phyloP scores from a whole-genome alignment of 2,329 filamentous ascomycete species.

The Penicillium sp. region DNA sequence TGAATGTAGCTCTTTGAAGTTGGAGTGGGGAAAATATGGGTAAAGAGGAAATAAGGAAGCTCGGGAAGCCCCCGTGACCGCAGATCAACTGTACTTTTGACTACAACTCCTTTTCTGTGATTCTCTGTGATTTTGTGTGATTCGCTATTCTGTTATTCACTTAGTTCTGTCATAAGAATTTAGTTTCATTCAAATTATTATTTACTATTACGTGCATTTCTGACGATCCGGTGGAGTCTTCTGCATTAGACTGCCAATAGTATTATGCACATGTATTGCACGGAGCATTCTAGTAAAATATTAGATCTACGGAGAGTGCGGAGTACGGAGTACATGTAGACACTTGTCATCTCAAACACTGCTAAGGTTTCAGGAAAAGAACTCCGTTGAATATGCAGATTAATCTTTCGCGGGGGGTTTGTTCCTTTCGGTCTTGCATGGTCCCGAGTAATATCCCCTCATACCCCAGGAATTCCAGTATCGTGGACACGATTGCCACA shows the following conservation, averaged over 20 bases:
- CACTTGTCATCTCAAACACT: too few species aligned
- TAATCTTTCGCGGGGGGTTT: neutral
- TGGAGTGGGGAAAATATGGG: neutral
- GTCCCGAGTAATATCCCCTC: neutral
- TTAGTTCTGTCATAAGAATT: too few species aligned
- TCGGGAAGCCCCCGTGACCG: neutral
- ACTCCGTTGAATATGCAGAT: neutral
- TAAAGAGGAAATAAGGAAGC: neutral
- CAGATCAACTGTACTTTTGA: neutral
- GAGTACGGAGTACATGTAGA: too few species aligned
- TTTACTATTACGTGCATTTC: neutral
- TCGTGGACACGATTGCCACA: neutral
- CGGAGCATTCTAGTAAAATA: too few species aligned
- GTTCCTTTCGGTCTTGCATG: too few species aligned
- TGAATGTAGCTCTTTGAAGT: neutral
- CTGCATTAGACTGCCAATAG: neutral
- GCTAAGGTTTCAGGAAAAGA: neutral
- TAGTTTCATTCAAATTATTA: too few species aligned
- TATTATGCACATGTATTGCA: too few species aligned
- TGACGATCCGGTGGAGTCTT: neutral
- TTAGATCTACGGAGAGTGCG: too few species aligned
- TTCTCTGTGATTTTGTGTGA: neutral
- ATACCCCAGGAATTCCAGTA: neutral
- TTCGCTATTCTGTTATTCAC: neutral
- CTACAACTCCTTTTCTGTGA: neutral